Conservation (phyloP, 768 basidiomycete genomes). For the Boletus tylopilopsis region DNA sequence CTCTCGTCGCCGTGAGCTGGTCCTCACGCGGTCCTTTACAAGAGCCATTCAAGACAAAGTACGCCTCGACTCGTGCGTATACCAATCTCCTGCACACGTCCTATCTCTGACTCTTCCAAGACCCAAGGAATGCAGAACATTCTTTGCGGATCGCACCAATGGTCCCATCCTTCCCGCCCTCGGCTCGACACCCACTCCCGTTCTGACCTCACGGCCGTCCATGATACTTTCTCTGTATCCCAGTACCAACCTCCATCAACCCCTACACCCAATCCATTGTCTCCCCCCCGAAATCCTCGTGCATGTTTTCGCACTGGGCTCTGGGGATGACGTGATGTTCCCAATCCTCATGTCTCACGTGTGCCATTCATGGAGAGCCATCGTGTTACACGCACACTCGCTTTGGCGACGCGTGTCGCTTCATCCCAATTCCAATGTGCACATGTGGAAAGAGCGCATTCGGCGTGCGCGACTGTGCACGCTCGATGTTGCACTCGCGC, state of each 20-base stretch:
- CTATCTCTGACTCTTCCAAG: conserved; percentile 12
- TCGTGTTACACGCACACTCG: conserved; percentile 55
- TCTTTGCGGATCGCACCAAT: conserved; percentile 23
- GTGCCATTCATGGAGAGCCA: conserved; percentile 59
- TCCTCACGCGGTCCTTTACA: conserved; percentile 49
- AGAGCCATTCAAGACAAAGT: conserved; percentile 44
- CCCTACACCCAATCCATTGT: conserved; percentile 48
- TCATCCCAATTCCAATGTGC: conserved; percentile 36
- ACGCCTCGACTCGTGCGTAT: conserved; percentile 30
- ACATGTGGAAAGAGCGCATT: conserved; percentile 64
- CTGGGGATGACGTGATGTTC: conserved; percentile 52
- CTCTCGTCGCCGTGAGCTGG: conserved; percentile 45
- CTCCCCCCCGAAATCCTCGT: conserved; percentile 65
- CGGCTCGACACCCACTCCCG: conserved; percentile 15
- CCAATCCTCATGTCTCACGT: conserved; percentile 66
- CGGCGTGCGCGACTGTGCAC: conserved; percentile 56
- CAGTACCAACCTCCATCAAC: conserved; percentile 15
- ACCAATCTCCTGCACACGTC: not conserved
- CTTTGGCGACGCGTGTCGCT: conserved; percentile 65
- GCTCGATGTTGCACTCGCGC: conserved; percentile 56
- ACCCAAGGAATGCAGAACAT: conserved; percentile 19
- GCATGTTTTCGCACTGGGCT: conserved; percentile 59
- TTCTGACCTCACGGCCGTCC: conserved; percentile 23
- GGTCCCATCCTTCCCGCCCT: conserved; percentile 9
- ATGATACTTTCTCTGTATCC: conserved; percentile 27